Conservation (phyloP, 306 rosid genomes). For the Aeschynomene evenia region DNA sequence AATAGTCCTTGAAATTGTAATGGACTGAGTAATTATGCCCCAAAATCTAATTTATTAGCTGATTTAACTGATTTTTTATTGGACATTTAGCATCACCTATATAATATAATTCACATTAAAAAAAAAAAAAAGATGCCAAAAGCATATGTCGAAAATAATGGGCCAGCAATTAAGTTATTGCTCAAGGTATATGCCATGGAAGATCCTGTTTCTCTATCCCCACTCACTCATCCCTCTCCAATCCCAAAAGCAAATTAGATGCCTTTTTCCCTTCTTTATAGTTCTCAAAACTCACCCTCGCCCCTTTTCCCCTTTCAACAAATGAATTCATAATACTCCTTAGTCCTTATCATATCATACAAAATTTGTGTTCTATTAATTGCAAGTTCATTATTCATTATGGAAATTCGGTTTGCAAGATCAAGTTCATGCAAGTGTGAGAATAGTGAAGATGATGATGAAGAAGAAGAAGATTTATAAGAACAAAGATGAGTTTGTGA, state of each 20-base stretch:
- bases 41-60: too few species aligned
- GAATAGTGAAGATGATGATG: slow-evolving; percentile 24
- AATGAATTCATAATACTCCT: slow-evolving; percentile 14
- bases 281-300: slow-evolving; percentile 13
- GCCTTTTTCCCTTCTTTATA: slow-evolving; percentile 42
- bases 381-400: not conserved
- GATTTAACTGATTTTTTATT: too few species aligned
- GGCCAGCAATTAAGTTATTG: slow-evolving; percentile 58
- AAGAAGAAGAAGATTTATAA: slow-evolving; percentile 37
- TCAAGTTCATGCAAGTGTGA: slow-evolving; percentile 1
- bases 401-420: slow-evolving; percentile 25
- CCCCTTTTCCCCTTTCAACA: slow-evolving; percentile 35
- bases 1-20: too few species aligned
- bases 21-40: too few species aligned
- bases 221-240: slow-evolving; percentile 32
- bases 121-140: slow-evolving; percentile 34
- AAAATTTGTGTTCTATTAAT: not conserved
- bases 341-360: not conserved
- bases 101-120: slow-evolving; percentile 12
- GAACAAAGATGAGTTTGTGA: not conserved
- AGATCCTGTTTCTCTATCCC: slow-evolving; percentile 52
- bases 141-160: slow-evolving; percentile 34
- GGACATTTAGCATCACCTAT: too few species aligned
- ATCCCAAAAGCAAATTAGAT: slow-evolving; percentile 11
- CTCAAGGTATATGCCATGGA: slow-evolving; percentile 64